Evolutionary conservation across 2,329 filamentous ascomycete species (phyloP), one percentile per base, ranked within the genome.

Genomic region (Fusarium robinianum): DNA sequence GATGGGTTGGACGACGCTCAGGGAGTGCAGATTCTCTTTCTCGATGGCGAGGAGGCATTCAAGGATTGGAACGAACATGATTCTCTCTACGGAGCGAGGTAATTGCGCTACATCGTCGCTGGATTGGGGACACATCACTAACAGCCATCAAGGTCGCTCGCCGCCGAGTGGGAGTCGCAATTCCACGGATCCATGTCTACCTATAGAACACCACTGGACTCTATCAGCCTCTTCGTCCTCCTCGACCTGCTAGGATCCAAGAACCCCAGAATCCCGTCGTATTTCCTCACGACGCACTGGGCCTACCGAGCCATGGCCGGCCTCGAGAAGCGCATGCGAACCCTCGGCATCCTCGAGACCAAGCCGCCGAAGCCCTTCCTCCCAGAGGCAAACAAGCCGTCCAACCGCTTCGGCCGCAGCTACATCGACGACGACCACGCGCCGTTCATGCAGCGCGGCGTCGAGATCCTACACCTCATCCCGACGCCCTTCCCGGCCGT

Each of bases 21-120:
- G 62, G 92, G 92, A 1, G 78, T 99, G 22, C 94, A 97, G 72
- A 87, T 99, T 18, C 55, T 99, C 18, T 78, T 99, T 41, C 71
- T 99, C 6, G 94, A 99, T 62, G 94, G 94, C 5, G 94, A 99
- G 70, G 94, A 99, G 68, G 91, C 94, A 0, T 99, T 95, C 68
- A 72, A 81, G 15, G 68, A 68, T 1, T 99, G 94, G 94, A 87
- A 83, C 1, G 80, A 81, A 23, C 80, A 76, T 0, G 94, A 99
- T 67, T 95, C 88, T 5, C 71, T 96, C 5, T 99, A 99, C 61
- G 94, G 94, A 3, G 81, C 92, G 12, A 82, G 90, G 84, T 87
- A 73, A n/a, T n/a, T 26, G 74, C n/a, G n/a, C n/a, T n/a, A n/a
- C n/a, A n/a, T n/a, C n/a, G n/a, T n/a, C n/a, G n/a, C n/a, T n/a